These are phyloP conservation scores for Lycium ferocissimum DNA, from an alignment of 257 asterid species.

Conservation along the genomic window DNA sequence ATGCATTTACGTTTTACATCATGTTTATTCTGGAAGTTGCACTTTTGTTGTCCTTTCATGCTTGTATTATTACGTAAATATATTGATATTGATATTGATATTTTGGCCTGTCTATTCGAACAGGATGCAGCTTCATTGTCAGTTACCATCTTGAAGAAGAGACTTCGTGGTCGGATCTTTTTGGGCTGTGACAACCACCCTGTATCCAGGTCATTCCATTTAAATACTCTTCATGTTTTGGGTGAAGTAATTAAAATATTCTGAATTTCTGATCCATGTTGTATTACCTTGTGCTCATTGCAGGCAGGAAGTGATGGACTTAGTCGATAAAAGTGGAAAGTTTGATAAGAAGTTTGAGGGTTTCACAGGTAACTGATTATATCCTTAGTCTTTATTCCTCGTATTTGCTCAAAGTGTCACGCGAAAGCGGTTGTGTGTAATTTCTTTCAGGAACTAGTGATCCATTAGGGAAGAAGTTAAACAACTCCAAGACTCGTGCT, in stretches of 20 bases:
- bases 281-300: constrained; percentile 23
- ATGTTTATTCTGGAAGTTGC: not conserved
- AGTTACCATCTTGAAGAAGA: constrained; percentile 72
- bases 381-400: not conserved
- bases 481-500: constrained; percentile 77
- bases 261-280: not conserved
- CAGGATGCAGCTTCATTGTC: constrained; percentile 97
- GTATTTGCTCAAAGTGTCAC: not conserved
- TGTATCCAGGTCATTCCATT: constrained; percentile 65
- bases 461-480: constrained; percentile 83
- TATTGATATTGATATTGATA: too few relatives aligned
- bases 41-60: not conserved
- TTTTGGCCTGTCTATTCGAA: constrained; percentile 24
- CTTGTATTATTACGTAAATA: not conserved
- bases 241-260: not conserved
- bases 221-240: not conserved
- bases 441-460: constrained; percentile 69
- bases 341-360: constrained; percentile 67
- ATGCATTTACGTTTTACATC: constrained; percentile 20
- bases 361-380: constrained; percentile 64
- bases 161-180: constrained; percentile 66
- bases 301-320: constrained; percentile 93
- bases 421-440: not conserved
- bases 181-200: constrained; percentile 96
- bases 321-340: constrained; percentile 73